Evolutionary conservation across 1,284 basidiomycete genomes (phyloP).

Genomic region (Heterobasidion annosum): DNA sequence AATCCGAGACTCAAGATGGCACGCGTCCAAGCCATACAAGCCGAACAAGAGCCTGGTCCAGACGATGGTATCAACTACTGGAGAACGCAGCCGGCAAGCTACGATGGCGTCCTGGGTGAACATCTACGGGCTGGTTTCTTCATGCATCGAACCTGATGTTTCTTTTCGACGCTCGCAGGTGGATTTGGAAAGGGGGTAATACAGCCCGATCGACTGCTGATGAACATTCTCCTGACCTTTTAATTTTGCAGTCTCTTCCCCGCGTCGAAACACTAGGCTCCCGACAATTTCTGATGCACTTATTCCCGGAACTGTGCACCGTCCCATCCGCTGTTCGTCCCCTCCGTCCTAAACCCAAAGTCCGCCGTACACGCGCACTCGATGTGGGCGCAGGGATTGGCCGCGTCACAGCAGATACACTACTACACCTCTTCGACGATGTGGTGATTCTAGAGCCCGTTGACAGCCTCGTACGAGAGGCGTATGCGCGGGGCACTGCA

Average conservation of each 20-base stretch:
- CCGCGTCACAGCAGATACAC: conserved; percentile 78
- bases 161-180: conserved; percentile 23
- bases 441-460: conserved; percentile 88
- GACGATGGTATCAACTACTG: conserved; percentile 71
- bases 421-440: conserved; percentile 78
- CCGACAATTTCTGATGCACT: conserved; percentile 73
- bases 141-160: background rate
- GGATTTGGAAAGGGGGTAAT: conserved; percentile 67
- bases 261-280: conserved; percentile 84
- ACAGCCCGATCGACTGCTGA: background rate
- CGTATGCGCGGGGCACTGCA: conserved; percentile 36
- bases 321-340: conserved; percentile 59
- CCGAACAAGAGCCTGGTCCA: conserved; percentile 32
- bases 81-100: conserved; percentile 61
- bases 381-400: conserved; percentile 92
- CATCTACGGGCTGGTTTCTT: background rate
- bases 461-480: conserved; percentile 65
- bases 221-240: conserved; percentile 6
- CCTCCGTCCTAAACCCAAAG: conserved; percentile 15
- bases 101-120: conserved; percentile 64
- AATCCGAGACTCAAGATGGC: background rate
- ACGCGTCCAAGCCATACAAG: background rate
- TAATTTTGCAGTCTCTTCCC: conserved; percentile 60
- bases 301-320: conserved; percentile 70
- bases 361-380: conserved; percentile 56